Percentiles rank a stretch among this genome's conserved stretches.
Conservation (phyloP, 75 land plant genomes). For the Selaginella tamariscina region DNA sequence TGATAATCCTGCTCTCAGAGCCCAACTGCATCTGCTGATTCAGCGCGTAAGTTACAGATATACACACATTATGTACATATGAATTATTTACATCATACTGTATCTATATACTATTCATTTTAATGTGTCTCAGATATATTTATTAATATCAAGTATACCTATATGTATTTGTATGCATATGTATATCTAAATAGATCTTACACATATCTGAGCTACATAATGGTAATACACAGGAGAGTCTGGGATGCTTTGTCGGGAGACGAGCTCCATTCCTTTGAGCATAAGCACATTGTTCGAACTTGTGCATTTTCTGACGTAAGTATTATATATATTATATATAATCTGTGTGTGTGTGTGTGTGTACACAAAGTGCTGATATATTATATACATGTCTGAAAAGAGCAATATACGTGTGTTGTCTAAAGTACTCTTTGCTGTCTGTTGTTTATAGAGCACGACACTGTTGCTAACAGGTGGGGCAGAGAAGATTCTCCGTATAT, state of each 20-base stretch:
- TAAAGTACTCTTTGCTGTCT: not conserved
- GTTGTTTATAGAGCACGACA: constrained; percentile 51
- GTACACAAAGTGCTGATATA: too few species aligned
- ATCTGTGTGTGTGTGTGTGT: too few species aligned
- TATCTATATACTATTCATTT: too few species aligned
- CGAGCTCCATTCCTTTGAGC: not conserved
- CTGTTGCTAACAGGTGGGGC: constrained; percentile 76
- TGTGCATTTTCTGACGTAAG: constrained; percentile 10
- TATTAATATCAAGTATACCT: too few species aligned
- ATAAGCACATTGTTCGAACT: constrained; percentile 7
- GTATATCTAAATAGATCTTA: too few species aligned
- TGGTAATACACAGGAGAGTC: not conserved
- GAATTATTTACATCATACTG: too few species aligned
- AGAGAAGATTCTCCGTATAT: constrained; percentile 78
- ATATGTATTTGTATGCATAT: too few species aligned
- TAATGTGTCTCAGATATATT: too few species aligned
- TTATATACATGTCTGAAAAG: too few species aligned
- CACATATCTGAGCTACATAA: too few species aligned
- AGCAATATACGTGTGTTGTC: too few species aligned
- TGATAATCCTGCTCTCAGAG: constrained; percentile 59
- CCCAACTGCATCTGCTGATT: constrained; percentile 90
- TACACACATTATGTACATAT: not conserved
- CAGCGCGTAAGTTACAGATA: constrained; percentile 41
- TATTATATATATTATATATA: not conserved
- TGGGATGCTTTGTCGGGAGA: constrained; percentile 11